Evolutionary conservation across 768 basidiomycete species (phyloP).

Genomic region (Pulveroboletus ravenelii): DNA sequence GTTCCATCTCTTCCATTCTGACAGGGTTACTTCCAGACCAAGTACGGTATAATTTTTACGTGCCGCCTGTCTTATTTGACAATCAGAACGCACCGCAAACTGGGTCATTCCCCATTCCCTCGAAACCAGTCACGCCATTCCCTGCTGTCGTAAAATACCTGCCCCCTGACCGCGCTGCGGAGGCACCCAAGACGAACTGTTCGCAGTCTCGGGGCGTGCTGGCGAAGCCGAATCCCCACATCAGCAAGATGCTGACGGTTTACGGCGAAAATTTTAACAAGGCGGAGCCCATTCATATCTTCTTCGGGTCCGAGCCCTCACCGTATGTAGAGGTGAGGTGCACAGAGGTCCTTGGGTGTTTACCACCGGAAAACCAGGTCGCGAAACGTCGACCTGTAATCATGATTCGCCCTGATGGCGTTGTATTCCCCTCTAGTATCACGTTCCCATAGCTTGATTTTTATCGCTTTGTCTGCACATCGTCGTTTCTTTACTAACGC

Average conservation of each 20-base stretch:
- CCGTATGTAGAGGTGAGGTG: conserved; percentile 86
- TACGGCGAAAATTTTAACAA: conserved; percentile 90
- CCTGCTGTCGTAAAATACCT: conserved; percentile 88
- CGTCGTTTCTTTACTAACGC: conserved; percentile 16
- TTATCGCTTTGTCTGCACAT: conserved; percentile 8
- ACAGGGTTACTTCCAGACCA: conserved; percentile 52
- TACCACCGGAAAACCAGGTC: conserved; percentile 66
- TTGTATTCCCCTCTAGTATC: conserved; percentile 79
- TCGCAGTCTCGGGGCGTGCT: conserved; percentile 61
- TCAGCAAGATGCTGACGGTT: conserved; percentile 76
- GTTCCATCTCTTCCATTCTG: conserved; percentile 9
- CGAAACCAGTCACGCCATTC: conserved; percentile 81
- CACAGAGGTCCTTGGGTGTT: conserved; percentile 77
- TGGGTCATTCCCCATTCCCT: conserved; percentile 72
- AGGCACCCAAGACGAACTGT: conserved; percentile 72
- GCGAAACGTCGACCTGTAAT: conserved; percentile 74
- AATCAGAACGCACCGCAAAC: conserved; percentile 68
- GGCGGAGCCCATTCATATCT: conserved; percentile 73
- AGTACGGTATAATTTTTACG: conserved; percentile 90
- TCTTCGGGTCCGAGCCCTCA: conserved; percentile 83
- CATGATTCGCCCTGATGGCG: conserved; percentile 78
- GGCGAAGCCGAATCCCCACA: conserved; percentile 73
- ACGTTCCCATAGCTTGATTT: conserved; percentile 63
- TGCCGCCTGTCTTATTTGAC: conserved; percentile 81
- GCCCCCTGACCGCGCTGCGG: conserved; percentile 81